These are phyloP conservation scores for Cutaneotrichosporon sp. DNA, from an alignment of 1,284 basidiomycete species.

Conservation along the genomic window DNA sequence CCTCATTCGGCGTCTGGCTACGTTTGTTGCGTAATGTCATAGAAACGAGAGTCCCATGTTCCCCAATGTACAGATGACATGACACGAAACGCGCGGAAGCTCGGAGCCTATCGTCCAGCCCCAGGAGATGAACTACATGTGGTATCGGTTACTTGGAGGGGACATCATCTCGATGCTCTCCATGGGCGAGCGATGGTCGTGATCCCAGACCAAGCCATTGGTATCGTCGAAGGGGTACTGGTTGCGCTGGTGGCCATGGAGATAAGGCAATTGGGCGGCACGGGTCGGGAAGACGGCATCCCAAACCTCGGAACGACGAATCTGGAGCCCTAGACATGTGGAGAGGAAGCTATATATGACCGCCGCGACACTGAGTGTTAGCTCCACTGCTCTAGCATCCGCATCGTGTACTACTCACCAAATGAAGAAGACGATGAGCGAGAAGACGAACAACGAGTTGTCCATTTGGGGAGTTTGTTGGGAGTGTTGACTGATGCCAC, in stretches of 20 bases:
- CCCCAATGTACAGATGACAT: slow-evolving; percentile 7
- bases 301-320: slow-evolving; percentile 41
- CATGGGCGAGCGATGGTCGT: not conserved
- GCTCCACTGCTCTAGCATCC: not conserved
- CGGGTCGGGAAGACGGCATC: slow-evolving; percentile 33
- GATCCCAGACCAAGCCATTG: not conserved
- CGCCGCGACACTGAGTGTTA: slow-evolving; percentile 30
- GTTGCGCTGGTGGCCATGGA: not conserved
- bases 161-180: slow-evolving; percentile 4
- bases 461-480: slow-evolving; percentile 34
- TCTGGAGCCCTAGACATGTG: slow-evolving; percentile 44
- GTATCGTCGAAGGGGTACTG: not conserved
- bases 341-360: slow-evolving; percentile 52
- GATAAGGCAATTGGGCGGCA: not conserved
- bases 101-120: not conserved
- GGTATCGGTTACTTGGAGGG: not conserved
- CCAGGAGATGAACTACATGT: not conserved
- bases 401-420: slow-evolving; percentile 26
- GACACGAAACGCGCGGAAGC: not conserved
- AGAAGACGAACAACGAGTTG: slow-evolving; percentile 42
- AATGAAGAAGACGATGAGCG: slow-evolving; percentile 36
- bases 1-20: slow-evolving; percentile 41
- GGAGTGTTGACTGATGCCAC: too few relatives aligned
- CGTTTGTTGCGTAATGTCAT: slow-evolving; percentile 34
- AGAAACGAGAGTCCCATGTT: slow-evolving; percentile 2